Percentiles rank a stretch among this genome's conserved stretches.
Conservation (phyloP, 768 basidiomycete genomes). For the Hypholoma fasciculare region DNA sequence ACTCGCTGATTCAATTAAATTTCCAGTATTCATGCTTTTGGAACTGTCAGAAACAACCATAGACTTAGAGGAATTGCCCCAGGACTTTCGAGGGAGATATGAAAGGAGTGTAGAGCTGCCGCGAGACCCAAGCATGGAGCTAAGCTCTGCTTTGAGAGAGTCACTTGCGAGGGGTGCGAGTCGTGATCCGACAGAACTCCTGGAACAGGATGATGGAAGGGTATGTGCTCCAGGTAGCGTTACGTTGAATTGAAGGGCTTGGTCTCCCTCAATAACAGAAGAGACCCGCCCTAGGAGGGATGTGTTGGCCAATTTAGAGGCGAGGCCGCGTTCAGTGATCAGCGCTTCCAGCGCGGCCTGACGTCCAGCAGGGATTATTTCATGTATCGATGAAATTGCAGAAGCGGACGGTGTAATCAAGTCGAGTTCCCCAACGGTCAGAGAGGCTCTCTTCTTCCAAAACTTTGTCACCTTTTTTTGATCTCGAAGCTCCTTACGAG, state of each 20-base stretch:
- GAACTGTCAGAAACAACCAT: background rate
- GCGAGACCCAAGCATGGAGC: constrained; percentile 18
- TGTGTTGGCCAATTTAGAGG: constrained; percentile 2
- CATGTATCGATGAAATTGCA: constrained; percentile 36
- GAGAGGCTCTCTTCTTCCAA: constrained; percentile 44
- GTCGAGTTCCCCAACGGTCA: constrained; percentile 20
- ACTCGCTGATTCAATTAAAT: background rate
- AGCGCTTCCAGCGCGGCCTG: constrained; percentile 42
- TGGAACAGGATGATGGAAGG: constrained; percentile 11
- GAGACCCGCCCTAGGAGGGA: background rate
- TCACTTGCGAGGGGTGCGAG: constrained; percentile 27
- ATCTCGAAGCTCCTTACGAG: constrained; percentile 42
- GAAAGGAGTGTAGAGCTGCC: constrained; percentile 8
- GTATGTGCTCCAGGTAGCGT: background rate
- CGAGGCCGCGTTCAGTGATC: constrained; percentile 19
- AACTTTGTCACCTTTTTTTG: constrained; percentile 44
- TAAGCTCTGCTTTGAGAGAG: constrained; percentile 23
- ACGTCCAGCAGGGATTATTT: constrained; percentile 32
- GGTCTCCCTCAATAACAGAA: background rate
- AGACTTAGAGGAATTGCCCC: background rate
- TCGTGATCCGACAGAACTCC: constrained; percentile 15
- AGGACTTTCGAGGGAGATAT: constrained; percentile 4
- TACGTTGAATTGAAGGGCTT: background rate
- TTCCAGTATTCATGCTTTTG: background rate
- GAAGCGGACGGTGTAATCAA: constrained; percentile 41